A percentile compares a stretch with the other conserved stretches of the same genome.
Conservation (phyloP, 257 asterid genomes). For the Knoxia roxburghii region DNA sequence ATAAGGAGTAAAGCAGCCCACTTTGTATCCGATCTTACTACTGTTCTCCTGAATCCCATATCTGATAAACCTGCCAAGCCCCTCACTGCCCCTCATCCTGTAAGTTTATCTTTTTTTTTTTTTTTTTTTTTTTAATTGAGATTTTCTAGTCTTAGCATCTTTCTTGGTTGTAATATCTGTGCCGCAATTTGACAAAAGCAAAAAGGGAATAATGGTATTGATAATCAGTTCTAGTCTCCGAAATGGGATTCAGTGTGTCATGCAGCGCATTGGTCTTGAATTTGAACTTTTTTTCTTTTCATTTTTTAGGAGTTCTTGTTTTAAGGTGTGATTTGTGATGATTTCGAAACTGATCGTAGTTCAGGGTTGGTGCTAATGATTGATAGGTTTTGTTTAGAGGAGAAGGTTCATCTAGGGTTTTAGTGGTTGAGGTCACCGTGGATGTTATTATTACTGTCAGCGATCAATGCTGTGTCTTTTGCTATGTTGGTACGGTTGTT, state of each 20-base stretch:
- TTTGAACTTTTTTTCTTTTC: not conserved
- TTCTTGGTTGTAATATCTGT: not conserved
- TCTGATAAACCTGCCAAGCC: slow-evolving; percentile 67
- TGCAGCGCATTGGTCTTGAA: not conserved
- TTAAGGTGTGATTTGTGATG: not conserved
- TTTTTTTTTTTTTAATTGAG: not conserved
- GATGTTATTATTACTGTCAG: not conserved
- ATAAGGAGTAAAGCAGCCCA: slow-evolving; percentile 89
- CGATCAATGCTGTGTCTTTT: not conserved
- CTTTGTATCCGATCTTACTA: slow-evolving; percentile 87
- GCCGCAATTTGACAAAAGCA: not conserved
- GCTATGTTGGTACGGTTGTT: not conserved
- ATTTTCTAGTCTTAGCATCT: not conserved
- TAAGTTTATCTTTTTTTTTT: slow-evolving; percentile 15
- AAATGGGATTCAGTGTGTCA: not conserved
- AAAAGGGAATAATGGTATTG: too few relatives aligned
- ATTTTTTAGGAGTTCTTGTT: too few relatives aligned
- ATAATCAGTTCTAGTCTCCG: too few relatives aligned
- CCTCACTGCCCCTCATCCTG: slow-evolving; percentile 29
- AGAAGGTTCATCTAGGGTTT: not conserved
- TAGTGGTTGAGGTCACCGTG: not conserved
- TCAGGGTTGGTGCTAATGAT: not conserved
- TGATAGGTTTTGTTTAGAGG: not conserved
- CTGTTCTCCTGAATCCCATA: slow-evolving; percentile 75
- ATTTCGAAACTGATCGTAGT: too few relatives aligned